phyloP scores from a whole-genome alignment of 176 grass and related monocot species.

The Oryza nivara region DNA sequence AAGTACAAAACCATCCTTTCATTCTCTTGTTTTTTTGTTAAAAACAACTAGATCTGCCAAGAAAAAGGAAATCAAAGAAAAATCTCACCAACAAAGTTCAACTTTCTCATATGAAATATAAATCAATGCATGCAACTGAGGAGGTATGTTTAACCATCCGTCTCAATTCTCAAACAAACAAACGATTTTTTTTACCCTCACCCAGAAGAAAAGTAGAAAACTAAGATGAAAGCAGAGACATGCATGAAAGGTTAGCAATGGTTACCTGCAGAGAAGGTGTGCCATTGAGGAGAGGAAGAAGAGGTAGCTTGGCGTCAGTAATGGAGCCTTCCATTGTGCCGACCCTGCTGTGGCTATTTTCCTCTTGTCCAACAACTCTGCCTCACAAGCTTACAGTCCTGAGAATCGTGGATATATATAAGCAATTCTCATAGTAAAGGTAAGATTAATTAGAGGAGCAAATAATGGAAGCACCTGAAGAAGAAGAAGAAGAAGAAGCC shows the following conservation, averaged over 20 bases:
- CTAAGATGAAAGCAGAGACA: background rate
- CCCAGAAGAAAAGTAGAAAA: background rate
- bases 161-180: background rate
- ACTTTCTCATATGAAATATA: background rate
- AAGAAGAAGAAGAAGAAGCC: background rate
- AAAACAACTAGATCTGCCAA: background rate
- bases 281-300: slow-evolving; percentile 29
- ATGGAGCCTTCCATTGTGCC: slow-evolving; percentile 1
- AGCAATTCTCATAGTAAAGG: background rate
- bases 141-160: too few relatives aligned
- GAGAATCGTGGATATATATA: too few relatives aligned
- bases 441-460: background rate
- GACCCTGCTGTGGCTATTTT: background rate
- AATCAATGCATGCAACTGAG: background rate
- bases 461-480: background rate
- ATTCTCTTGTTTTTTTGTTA: background rate
- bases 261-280: background rate
- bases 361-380: background rate
- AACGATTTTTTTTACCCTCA: background rate
- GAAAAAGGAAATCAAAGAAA: background rate
- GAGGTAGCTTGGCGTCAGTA: background rate
- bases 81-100: too few relatives aligned
- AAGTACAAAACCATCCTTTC: background rate
- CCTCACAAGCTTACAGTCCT: background rate
- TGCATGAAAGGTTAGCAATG: background rate